Base-by-base conservation (phyloP, 2,329 filamentous ascomycete genomes). In the Neocucurbitaria cava region DNA sequence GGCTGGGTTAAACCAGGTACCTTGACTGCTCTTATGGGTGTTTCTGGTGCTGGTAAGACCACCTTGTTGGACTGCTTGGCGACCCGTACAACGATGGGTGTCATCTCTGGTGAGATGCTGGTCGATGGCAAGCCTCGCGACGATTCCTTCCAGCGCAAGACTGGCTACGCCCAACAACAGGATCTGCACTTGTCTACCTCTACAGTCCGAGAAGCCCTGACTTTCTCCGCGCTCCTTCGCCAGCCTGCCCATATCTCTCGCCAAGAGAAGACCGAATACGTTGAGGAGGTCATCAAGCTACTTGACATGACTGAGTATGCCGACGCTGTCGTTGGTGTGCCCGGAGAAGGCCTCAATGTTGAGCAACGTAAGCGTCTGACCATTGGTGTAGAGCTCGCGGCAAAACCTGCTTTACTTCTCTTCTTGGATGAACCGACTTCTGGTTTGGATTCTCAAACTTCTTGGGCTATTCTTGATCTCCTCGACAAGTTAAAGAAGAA, bases 361-460 rank as follows among this genome's bases (percentile, higher is more conserved):
- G 86, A 88, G 71, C 86, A 88, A 71, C 81, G 86, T 17, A 88
- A 88, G 72, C 89, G 92, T 68, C 83, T 97, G 6, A 97, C 93
- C 0, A 96, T 98, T 59, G 94, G 92, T 76, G 93, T 98, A n/a
- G 94, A 98, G 74, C 84, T 98, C 21, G 93, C 92, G 38, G 94
- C 94, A 6, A 96, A 95, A 79, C 94, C 94, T 5, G 88, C 91
- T 36, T 82, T 97, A 47, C 83, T 97, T 57, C 86, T 97, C 42
- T 97, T 97, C 79, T 86, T 97, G 35, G 94, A 98, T 68, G 94
- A 98, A 76, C 94, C 94, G 13, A 97, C 93, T 3, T 96, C 92
- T 24, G 94, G 94, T 81, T 86, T 97, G 18, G 94, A 97, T 76
- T 91, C 87, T 70, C 92, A 96, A 76, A 96, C 93, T 1, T 94